These are phyloP conservation scores for Exserohilum rostratum DNA, from an alignment of 2,329 filamentous ascomycete genomes.

Conservation along the genomic window DNA sequence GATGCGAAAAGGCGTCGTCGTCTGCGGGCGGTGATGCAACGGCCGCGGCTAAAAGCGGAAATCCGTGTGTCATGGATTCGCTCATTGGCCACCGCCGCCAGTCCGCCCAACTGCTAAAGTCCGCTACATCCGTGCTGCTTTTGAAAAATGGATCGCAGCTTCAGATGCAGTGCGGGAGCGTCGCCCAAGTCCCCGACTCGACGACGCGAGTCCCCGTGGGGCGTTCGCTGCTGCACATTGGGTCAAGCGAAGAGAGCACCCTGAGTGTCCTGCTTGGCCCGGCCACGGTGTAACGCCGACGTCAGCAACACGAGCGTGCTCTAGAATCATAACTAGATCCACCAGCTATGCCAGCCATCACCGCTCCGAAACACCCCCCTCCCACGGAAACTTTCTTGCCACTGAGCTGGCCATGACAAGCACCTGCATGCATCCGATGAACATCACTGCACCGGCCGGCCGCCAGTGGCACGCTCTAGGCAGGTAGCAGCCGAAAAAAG, in stretches of 20 bases:
- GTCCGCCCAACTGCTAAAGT: slow-evolving; percentile 3
- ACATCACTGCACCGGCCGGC: too few species aligned
- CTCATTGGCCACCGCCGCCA: slow-evolving; percentile 1
- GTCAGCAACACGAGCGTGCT: background rate
- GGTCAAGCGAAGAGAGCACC: background rate
- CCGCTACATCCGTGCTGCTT: slow-evolving; percentile 3
- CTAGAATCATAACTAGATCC: background rate
- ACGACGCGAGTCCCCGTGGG: slow-evolving; percentile 11
- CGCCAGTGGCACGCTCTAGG: too few species aligned
- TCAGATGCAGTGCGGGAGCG: background rate
- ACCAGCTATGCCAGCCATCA: background rate
- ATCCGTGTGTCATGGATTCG: slow-evolving; percentile 9
- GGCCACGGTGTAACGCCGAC: background rate
- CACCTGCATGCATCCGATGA: background rate
- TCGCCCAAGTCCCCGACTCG: slow-evolving; percentile 10
- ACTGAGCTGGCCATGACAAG: background rate
- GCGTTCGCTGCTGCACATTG: background rate
- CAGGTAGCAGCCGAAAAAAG: too few species aligned
- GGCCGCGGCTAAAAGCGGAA: slow-evolving; percentile 1
- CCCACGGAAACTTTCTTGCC: background rate
- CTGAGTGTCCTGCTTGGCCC: slow-evolving; percentile 3
- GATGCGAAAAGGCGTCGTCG: slow-evolving; percentile 7
- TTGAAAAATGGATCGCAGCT: slow-evolving; percentile 5
- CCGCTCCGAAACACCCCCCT: background rate
- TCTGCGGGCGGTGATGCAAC: slow-evolving; percentile 8